These are phyloP conservation scores for Ceratocystiopsis sp. DNA, from an alignment of 2,329 filamentous ascomycete genomes.

Conservation along the genomic window DNA sequence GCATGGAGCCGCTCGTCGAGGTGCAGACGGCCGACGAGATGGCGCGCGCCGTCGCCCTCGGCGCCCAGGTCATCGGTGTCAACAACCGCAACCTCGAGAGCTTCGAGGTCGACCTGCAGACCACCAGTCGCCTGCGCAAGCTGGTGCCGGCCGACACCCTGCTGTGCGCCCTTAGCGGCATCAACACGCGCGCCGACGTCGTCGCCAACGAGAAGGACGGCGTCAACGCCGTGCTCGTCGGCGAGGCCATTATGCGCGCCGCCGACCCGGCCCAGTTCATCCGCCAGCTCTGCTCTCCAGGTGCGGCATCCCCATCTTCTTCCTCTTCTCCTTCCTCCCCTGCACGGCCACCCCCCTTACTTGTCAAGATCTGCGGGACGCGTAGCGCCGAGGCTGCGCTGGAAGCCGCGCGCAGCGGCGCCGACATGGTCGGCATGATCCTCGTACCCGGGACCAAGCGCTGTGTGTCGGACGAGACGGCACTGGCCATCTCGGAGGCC, in stretches of 20 bases:
- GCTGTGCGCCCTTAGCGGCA: conserved; percentile 87
- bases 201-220: conserved; percentile 74
- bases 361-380: conserved; percentile 94
- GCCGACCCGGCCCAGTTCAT: conserved; percentile 72
- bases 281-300: conserved; percentile 53
- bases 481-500: conserved; percentile 60
- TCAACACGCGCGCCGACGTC: conserved; percentile 77
- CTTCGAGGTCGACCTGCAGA: conserved; percentile 91
- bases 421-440: conserved; percentile 87
- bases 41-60: conserved; percentile 68
- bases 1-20: conserved; percentile 95
- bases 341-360: conserved; percentile 27
- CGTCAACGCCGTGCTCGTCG: conserved; percentile 83
- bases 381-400: conserved; percentile 64
- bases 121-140: conserved; percentile 72
- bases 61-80: conserved; percentile 83
- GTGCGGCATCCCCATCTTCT: conserved; percentile 16
- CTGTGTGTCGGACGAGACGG: conserved; percentile 61
- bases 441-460: conserved; percentile 68
- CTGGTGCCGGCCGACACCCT: conserved; percentile 75
- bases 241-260: conserved; percentile 90
- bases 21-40: conserved; percentile 93
- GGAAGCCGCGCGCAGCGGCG: conserved; percentile 68
- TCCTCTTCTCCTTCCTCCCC: neutral
- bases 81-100: conserved; percentile 95